phyloP scores from a whole-genome alignment of 768 basidiomycete species.

The Lactifluus hygrophoroides region DNA sequence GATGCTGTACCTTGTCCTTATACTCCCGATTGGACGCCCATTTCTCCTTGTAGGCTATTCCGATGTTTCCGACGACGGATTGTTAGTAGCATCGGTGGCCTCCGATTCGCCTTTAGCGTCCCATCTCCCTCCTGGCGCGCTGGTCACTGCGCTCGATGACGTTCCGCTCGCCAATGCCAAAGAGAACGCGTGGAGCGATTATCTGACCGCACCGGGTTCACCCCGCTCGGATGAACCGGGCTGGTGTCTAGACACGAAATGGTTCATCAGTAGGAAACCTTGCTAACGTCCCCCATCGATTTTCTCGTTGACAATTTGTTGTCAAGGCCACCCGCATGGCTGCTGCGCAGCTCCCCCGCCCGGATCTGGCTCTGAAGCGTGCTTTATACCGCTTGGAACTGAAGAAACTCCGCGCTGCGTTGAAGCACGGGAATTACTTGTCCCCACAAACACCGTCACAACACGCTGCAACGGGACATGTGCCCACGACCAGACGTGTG shows the following conservation, averaged over 20 bases:
- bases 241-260: conserved; percentile 16
- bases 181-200: conserved; percentile 39
- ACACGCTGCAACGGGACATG: conserved; percentile 37
- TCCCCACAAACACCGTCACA: conserved; percentile 7
- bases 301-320: conserved; percentile 13
- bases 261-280: conserved; percentile 27
- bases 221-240: conserved; percentile 3
- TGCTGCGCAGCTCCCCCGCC: conserved; percentile 21
- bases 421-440: conserved; percentile 48
- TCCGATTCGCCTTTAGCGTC: conserved; percentile 51
- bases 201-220: conserved; percentile 29
- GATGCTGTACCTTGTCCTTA: conserved; percentile 44
- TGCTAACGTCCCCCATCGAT: neutral
- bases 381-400: conserved; percentile 38
- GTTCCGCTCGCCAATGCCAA: conserved; percentile 30
- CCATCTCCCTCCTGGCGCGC: conserved; percentile 46
- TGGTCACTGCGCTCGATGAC: conserved; percentile 66
- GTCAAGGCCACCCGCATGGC: conserved; percentile 24
- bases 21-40: conserved; percentile 18
- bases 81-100: conserved; percentile 47
- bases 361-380: neutral
- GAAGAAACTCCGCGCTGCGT: conserved; percentile 37
- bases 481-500: conserved; percentile 42
- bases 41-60: conserved; percentile 37
- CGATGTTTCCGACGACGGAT: conserved; percentile 44